Evolutionary conservation across 1,284 basidiomycete genomes (phyloP), one percentile per base, ranked within the genome.

Genomic region (Fomitopsis betulina): DNA sequence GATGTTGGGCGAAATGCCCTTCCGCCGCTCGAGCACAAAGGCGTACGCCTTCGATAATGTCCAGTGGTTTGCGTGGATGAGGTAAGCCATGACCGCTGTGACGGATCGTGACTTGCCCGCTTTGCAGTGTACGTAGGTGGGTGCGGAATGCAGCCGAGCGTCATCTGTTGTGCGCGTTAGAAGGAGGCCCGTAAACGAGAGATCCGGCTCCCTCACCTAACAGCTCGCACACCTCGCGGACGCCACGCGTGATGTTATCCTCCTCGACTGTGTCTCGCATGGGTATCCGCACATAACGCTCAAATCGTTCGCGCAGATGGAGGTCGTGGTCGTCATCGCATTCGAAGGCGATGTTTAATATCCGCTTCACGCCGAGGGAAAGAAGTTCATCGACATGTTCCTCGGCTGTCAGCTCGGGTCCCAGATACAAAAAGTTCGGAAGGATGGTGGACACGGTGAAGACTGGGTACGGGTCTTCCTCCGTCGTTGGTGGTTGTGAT

Each of bases 41-140:
- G 87, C 78, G 70, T 98, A 98, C 0, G 96, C 92, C 54, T 86
- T 86, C 32, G 92, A 90, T 53, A 98, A 82, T 8, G 94, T 90
- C 96, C 96, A 98, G 65, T 94, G 93, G 68, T 97, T 94, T 5
- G 94, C 91, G 67, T 97, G 94, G 63, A 99, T 98, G 54, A 99
- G 87, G 72, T 97, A 98, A 1, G 94, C 96, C 76, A 99, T 93
- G 40, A 98, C 95, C 9, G 94, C 92, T 0, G 94, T 97, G n/a
- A 98, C 96, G 0, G 92, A 95, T 17, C 96, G 88, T 1, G 93
- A 95, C 76, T 96, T 98, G 32, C 96, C 96, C 2, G 93, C 96
- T 75, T 94, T 95, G 76, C 96, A 98, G 73, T 98, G 96, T 13
- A 98, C 94, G 67, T 97, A 98, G 1, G 91, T 91, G 1, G 95